Percentiles rank a stretch among this genome's conserved stretches.
These are phyloP conservation scores for Mortierella sp. DNA, from an alignment of 371 early-diverging fungal genomes.

Conservation along the genomic window DNA sequence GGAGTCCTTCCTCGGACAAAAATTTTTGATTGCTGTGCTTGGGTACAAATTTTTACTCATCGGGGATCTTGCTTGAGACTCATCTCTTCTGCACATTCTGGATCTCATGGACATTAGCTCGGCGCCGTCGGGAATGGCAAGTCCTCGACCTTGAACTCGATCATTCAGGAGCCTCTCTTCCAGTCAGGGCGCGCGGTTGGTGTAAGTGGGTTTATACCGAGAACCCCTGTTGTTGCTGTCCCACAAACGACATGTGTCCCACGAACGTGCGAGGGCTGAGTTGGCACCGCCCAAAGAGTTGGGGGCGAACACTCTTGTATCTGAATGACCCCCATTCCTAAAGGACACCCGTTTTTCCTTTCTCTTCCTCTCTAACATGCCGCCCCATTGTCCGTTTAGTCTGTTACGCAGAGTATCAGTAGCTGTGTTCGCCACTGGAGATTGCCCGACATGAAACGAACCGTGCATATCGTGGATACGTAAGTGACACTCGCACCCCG, in stretches of 20 bases:
- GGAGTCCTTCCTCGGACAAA: background rate
- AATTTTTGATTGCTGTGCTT: too few species aligned
- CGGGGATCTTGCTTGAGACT: too few species aligned
- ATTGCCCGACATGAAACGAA: conserved; percentile 45
- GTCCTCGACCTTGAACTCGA: conserved; percentile 50
- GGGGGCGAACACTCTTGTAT: too few species aligned
- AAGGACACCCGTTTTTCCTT: too few species aligned
- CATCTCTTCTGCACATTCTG: background rate
- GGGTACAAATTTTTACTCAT: background rate
- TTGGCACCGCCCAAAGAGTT: too few species aligned
- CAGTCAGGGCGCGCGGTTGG: conserved; percentile 49
- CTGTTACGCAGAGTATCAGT: conserved; percentile 48
- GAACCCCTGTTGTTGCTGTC: too few species aligned
- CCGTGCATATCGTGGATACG: conserved; percentile 56
- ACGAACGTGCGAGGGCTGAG: too few species aligned
- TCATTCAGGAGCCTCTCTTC: conserved; percentile 54
- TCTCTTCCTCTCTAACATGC: background rate
- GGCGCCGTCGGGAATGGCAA: conserved; percentile 56
- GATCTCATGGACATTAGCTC: conserved; percentile 17
- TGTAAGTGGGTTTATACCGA: conserved; percentile 19
- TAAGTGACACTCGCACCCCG: conserved; percentile 16
- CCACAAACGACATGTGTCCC: too few species aligned
- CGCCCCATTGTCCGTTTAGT: conserved; percentile 1
- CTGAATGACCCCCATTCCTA: too few species aligned
- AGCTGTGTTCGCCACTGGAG: conserved; percentile 47